These are phyloP conservation scores for Ganoderma lucidum DNA, from an alignment of 1,284 basidiomycete genomes.

Conservation along the genomic window DNA sequence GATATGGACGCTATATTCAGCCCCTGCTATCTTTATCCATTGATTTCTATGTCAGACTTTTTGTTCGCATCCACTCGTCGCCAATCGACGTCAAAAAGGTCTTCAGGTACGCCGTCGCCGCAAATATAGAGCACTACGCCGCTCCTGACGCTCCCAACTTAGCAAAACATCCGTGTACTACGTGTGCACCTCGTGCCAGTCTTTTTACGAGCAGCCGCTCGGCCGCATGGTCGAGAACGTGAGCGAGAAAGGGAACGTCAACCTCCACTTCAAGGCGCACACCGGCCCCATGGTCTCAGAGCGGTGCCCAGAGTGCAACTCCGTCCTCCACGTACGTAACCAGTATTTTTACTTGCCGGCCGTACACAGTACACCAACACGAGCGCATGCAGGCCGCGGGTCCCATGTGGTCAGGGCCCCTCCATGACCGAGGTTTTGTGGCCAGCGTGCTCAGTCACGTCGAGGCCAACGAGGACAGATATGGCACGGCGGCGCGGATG, in stretches of 20 bases:
- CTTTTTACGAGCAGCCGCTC: conserved; percentile 82
- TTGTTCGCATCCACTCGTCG: conserved; percentile 81
- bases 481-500: conserved; percentile 88
- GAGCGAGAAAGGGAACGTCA: conserved; percentile 61
- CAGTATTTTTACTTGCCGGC: conserved; percentile 12
- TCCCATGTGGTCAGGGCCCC: conserved; percentile 94
- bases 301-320: conserved; percentile 86
- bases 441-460: conserved; percentile 80
- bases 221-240: conserved; percentile 71
- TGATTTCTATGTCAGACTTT: conserved; percentile 97
- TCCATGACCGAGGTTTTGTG: conserved; percentile 86
- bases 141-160: conserved; percentile 26
- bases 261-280: conserved; percentile 76
- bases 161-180: conserved; percentile 88
- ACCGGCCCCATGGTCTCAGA: conserved; percentile 74
- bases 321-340: conserved; percentile 70
- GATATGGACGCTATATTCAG: conserved; percentile 93
- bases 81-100: conserved; percentile 90
- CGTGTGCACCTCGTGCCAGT: conserved; percentile 84
- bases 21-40: conserved; percentile 95
- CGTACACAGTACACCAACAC: conserved; percentile 4
- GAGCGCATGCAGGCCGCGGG: conserved; percentile 72
- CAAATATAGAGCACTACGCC: conserved; percentile 3
- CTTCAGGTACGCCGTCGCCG: conserved; percentile 63
- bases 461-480: conserved; percentile 64